Evolutionary conservation across 2,329 filamentous ascomycete genomes (phyloP), one percentile per base, ranked within the genome.

Genomic region (Cadophora sp.): DNA sequence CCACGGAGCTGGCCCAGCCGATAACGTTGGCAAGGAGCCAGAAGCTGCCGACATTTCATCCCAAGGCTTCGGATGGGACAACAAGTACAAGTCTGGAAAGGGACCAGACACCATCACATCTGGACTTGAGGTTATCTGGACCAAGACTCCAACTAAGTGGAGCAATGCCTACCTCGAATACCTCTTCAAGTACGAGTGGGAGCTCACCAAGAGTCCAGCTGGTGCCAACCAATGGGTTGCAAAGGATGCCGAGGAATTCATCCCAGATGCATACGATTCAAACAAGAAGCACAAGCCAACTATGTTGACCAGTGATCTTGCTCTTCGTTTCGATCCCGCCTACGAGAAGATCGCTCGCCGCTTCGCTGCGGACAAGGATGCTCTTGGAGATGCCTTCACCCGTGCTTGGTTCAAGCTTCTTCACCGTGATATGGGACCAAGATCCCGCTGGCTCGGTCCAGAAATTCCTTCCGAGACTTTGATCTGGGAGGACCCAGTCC

Each of bases 381-480:
- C 92, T 82, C 84, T 94, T 47, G 84, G 83, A 63, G 87, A 93
- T 68, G 88, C 85, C 9, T 94, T 94, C 75, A 83, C 85, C 24
- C 86, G 87, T 59, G 91, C 91, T 16, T 94, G 91, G 91, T 94
- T 92, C 86, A 94, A 94, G 87, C 85, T 94, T 50, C 83, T 91
- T 41, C 91, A 94, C 82, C 91, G 91, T 81, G 91, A 94, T 78
- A 86, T 94, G 81, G 91, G 91, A 18, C 91, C 91, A 51, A 82
- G 86, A 63, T 77, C 84, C 27, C 90, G 89, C 76, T 94, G 91
- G 83, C 75, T 93, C 56, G 91, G 91, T 36, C 91, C 91, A 1
- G 91, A 94, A 79, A 83, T 92, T 20, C 91, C 91, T 58, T 81
- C 83, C 62, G 89, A 94, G 82, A 82, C 83, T 14, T 82, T 90